A percentile compares a stretch with the other conserved stretches of the same genome.
phyloP scores from a whole-genome alignment of 2,329 filamentous ascomycete species.

The Coniochaeta sp. region DNA sequence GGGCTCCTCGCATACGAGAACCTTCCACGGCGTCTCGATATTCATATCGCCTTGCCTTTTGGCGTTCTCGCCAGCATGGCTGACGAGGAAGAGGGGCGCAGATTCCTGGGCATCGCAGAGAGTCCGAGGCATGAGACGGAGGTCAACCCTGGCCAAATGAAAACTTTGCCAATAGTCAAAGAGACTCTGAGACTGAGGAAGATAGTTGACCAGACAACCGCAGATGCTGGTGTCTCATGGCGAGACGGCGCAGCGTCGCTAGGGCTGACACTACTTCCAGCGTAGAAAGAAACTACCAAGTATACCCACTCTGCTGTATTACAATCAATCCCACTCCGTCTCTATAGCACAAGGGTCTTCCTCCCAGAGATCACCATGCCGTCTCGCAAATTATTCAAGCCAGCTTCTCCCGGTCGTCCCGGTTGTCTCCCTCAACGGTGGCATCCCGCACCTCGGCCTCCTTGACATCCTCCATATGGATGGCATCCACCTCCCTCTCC shows the following conservation, averaged over 20 bases:
- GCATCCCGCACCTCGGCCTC: no score
- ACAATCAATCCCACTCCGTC: no score
- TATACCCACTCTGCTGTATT: no score
- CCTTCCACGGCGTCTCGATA: not conserved
- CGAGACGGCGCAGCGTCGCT: not conserved
- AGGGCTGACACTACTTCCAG: not conserved
- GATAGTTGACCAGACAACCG: not conserved
- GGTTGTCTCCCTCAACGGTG: no score
- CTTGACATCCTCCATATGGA: conserved; percentile 5
- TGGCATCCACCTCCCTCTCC: conserved; percentile 1
- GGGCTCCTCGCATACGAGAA: not conserved
- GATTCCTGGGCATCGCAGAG: not conserved
- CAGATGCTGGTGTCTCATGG: not conserved
- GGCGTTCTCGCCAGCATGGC: conserved; percentile 3
- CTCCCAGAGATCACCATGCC: no score
- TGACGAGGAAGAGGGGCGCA: not conserved
- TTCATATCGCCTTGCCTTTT: conserved; percentile 1
- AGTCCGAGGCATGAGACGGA: not conserved
- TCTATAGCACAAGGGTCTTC: no score
- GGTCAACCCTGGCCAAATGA: not conserved
- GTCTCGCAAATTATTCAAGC: no score
- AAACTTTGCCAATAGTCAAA: not conserved
- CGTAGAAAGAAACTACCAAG: no score
- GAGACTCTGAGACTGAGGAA: not conserved
- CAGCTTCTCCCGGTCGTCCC: no score